Evolutionary conservation across 495 filamentous ascomycete species (phyloP).

Genomic region (Penicillium antarcticum): DNA sequence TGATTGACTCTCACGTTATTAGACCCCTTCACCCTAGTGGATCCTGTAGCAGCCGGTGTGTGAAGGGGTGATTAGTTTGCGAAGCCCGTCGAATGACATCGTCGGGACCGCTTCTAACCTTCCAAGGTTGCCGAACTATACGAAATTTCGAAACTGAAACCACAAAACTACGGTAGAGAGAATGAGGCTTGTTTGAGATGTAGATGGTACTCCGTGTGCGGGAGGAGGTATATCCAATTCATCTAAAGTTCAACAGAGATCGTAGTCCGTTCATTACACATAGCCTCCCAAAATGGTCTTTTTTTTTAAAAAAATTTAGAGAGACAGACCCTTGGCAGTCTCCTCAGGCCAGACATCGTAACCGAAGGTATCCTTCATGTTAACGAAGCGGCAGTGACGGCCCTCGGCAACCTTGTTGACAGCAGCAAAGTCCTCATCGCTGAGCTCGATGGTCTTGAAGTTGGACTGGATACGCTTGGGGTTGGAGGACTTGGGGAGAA

Average conservation of each 20-base stretch:
- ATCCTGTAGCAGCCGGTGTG: conserved; percentile 4
- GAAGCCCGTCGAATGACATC: neutral
- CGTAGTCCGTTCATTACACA: conserved; percentile 17
- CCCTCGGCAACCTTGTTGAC: conserved; percentile 59
- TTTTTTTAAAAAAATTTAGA: conserved; percentile 26
- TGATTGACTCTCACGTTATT: neutral
- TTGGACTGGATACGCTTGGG: conserved; percentile 62
- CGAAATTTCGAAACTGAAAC: neutral
- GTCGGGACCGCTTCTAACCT: neutral
- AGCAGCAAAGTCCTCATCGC: conserved; percentile 53
- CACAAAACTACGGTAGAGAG: neutral
- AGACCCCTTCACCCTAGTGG: conserved; percentile 2
- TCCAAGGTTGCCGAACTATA: no score
- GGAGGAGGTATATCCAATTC: conserved; percentile 15
- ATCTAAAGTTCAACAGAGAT: conserved; percentile 9
- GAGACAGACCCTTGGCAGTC: conserved; percentile 38
- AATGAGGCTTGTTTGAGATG: neutral
- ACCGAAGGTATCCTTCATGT: conserved; percentile 73
- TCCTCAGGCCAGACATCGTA: conserved; percentile 51
- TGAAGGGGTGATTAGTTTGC: neutral
- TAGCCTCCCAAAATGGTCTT: conserved; percentile 13
- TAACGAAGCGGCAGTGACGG: conserved; percentile 67
- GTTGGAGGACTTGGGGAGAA: conserved; percentile 69
- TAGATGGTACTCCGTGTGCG: no score
- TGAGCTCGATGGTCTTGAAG: conserved; percentile 58